Evolutionary conservation across 2,329 filamentous ascomycete species (phyloP).

Genomic region (Hypoxylon rubiginosum): DNA sequence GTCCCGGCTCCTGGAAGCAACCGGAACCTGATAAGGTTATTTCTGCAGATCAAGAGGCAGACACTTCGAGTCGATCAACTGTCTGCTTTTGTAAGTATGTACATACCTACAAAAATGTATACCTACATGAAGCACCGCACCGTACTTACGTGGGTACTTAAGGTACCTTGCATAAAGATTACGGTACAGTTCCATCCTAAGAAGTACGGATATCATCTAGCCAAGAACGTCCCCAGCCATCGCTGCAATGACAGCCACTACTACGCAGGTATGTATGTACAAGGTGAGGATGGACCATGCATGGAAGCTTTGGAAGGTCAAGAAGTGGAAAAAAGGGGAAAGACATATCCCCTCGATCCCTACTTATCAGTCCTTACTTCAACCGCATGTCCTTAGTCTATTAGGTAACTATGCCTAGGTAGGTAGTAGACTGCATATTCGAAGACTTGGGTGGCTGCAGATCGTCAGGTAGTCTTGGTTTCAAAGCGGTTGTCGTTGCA

Average conservation of each 20-base stretch:
- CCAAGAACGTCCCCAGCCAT: not conserved
- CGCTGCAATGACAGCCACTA: not conserved
- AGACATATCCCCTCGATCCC: not conserved
- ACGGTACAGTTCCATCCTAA: not conserved
- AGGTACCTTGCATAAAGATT: not conserved
- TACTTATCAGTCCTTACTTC: not conserved
- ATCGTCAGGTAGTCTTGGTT: not conserved
- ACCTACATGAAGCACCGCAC: not conserved
- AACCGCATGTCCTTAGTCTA: too few relatives aligned
- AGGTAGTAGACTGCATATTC: not conserved
- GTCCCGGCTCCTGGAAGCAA: not conserved
- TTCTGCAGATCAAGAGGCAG: not conserved
- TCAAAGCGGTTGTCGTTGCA: not conserved
- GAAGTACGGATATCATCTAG: not conserved
- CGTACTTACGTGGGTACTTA: not conserved
- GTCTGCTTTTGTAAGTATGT: too few relatives aligned
- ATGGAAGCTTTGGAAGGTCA: not conserved
- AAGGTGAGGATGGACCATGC: not conserved
- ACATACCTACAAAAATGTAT: too few relatives aligned
- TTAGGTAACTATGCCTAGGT: too few relatives aligned
- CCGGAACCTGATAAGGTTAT: not conserved
- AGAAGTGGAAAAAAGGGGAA: slow-evolving; percentile 11
- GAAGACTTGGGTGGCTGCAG: not conserved
- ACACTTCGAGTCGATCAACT: not conserved
- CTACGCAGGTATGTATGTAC: not conserved